Evolutionary conservation across 73 alveolate species (phyloP), one percentile per base, ranked within the genome.

Genomic region (Diophrys appendiculata): DNA sequence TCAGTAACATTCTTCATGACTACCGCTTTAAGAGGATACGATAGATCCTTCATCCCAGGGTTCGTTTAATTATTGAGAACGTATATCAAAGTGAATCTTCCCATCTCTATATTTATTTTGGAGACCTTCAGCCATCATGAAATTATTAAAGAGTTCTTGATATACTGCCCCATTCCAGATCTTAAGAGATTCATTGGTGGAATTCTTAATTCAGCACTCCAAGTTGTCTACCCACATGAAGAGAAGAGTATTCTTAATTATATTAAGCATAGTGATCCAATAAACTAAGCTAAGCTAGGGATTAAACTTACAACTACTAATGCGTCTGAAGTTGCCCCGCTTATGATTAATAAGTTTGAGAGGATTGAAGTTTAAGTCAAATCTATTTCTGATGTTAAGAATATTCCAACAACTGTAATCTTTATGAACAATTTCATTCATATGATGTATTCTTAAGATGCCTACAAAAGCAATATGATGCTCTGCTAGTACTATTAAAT

Each of bases 121-220:
- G 94, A 87, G 76, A 67, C 89, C 0, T 52, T 82, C 75, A 54
- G 81, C n/a, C 33, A 74, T 69, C 60, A 67, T 23, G 82, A 76
- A 24, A 25, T 77, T 11, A 65, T 82, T 30, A 73, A 71, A 81
- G 94, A 87, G 70, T 72, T 87, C 33, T 65, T 87, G 14, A 76
- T 87, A 23, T 90, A 87, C 73, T 87, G 94, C 68, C 94, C 94
- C 29, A 54, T 87, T 27, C 83, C 80, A 2, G 94, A 87, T 29
- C 76, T 80, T 87, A 74, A 76, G 73, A 54, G 94, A 67, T 73
- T 82, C 32, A 78, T 87, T 0, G 83, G 77, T 18, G 93, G 93
- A 1, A 76, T 86, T 34, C 30, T 86, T 28, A 84, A 74, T 34
- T 56, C 90, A 23, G 93, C 93, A 2, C 53, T 80, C 78, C 43